Evolutionary conservation across 2,329 filamentous ascomycete genomes (phyloP).

Genomic region (Nakataea oryzae): DNA sequence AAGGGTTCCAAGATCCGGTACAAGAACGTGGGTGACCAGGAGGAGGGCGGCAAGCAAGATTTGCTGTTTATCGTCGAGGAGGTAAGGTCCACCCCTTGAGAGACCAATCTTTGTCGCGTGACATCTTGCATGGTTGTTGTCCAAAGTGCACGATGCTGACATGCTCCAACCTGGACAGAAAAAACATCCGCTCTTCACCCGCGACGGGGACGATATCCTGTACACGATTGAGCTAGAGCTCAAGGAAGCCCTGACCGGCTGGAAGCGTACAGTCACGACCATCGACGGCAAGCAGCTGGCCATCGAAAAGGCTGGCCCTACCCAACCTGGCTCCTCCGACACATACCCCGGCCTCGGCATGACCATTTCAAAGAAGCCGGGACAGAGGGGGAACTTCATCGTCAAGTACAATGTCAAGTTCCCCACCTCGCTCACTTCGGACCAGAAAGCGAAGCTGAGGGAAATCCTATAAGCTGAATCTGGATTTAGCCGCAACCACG

Average conservation of each 20-base stretch:
- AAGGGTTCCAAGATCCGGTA: constrained; percentile 98
- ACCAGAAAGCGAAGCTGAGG: constrained; percentile 72
- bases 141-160: background rate
- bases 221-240: constrained; percentile 72
- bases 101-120: constrained; percentile 5
- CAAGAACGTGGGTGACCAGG: constrained; percentile 92
- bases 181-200: constrained; percentile 72
- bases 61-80: constrained; percentile 91
- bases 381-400: constrained; percentile 75
- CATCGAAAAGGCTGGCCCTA: constrained; percentile 73
- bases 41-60: constrained; percentile 92
- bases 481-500: background rate
- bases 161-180: constrained; percentile 48
- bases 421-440: constrained; percentile 62
- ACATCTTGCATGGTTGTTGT: background rate
- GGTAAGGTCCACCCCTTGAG: constrained; percentile 43
- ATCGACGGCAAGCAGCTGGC: constrained; percentile 84
- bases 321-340: constrained; percentile 73
- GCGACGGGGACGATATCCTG: constrained; percentile 80
- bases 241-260: constrained; percentile 91
- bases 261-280: constrained; percentile 82
- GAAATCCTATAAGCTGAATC: constrained; percentile 54
- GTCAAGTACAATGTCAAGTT: constrained; percentile 90
- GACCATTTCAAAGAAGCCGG: constrained; percentile 86
- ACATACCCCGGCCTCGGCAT: constrained; percentile 81